phyloP scores from a whole-genome alignment of 768 basidiomycete genomes.

The Omphalotus guepiniiformis region DNA sequence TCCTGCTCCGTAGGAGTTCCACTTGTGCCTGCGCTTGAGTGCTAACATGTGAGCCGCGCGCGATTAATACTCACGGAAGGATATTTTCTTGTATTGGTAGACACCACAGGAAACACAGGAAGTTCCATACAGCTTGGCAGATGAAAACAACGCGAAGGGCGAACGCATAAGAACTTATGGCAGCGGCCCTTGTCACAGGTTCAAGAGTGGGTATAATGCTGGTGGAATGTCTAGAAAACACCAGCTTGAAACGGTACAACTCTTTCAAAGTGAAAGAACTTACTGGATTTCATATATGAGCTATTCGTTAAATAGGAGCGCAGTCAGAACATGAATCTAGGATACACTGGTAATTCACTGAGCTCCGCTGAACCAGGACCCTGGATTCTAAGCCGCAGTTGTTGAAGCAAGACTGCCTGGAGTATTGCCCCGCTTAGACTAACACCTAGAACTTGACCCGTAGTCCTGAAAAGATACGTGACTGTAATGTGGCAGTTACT shows the following conservation, averaged over 20 bases:
- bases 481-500: constrained; percentile 40
- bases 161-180: constrained; percentile 73
- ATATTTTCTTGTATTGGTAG: constrained; percentile 74
- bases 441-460: constrained; percentile 94
- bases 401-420: constrained; percentile 70
- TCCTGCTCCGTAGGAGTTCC: too few species aligned
- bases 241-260: too few species aligned
- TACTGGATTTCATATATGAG: constrained; percentile 71
- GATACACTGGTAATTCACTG: too few species aligned
- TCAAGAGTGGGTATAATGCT: constrained; percentile 65
- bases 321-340: not conserved
- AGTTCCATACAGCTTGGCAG: constrained; percentile 64
- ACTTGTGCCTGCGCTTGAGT: too few species aligned
- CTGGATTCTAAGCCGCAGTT: constrained; percentile 69
- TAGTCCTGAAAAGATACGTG: constrained; percentile 90
- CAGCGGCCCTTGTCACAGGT: constrained; percentile 51
- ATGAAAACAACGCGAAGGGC: constrained; percentile 82
- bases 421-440: constrained; percentile 81
- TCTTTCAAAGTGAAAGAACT: too few species aligned
- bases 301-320: constrained; percentile 30
- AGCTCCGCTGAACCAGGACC: constrained; percentile 74
- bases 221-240: constrained; percentile 55
- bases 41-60: too few species aligned
- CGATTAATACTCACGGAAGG: constrained; percentile 52
- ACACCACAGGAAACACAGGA: constrained; percentile 64